phyloP scores from a whole-genome alignment of 345 rosid species.

The Eucalyptus sp. region DNA sequence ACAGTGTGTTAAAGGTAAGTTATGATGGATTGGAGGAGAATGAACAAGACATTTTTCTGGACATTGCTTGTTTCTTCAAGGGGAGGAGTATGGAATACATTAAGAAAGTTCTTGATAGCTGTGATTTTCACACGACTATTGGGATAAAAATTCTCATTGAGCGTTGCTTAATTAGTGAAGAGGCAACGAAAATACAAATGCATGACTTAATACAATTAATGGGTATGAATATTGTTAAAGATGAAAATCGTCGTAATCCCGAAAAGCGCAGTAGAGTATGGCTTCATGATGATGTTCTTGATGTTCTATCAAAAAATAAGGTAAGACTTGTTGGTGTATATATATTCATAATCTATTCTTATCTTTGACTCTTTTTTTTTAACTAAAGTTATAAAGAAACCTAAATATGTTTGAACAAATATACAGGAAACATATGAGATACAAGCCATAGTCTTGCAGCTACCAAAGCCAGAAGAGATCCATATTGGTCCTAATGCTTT shows the following conservation, averaged over 20 bases:
- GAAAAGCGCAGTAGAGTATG: fast-evolving
- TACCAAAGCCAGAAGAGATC: background rate
- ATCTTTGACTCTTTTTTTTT: too few relatives aligned
- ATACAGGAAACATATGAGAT: fast-evolving
- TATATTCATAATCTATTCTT: fast-evolving
- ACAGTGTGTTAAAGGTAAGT: fast-evolving
- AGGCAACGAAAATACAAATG: fast-evolving
- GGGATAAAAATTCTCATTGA: fast-evolving
- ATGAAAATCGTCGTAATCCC: fast-evolving
- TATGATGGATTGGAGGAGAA: background rate
- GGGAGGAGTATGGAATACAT: fast-evolving
- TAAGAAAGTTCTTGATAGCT: too few relatives aligned
- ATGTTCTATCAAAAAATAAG: background rate
- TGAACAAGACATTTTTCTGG: background rate
- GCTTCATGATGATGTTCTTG: background rate
- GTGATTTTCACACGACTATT: too few relatives aligned
- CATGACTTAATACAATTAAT: too few relatives aligned
- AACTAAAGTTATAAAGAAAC: too few relatives aligned
- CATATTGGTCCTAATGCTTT: too few relatives aligned
- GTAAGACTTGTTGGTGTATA: background rate
- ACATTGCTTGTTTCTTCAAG: background rate
- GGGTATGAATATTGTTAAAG: background rate
- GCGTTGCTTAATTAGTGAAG: too few relatives aligned
- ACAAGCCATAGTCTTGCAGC: background rate
- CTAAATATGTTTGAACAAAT: too few relatives aligned